phyloP scores from a whole-genome alignment of 202 grass and related monocot species.

The Bolboschoenoplectus hybrid region DNA sequence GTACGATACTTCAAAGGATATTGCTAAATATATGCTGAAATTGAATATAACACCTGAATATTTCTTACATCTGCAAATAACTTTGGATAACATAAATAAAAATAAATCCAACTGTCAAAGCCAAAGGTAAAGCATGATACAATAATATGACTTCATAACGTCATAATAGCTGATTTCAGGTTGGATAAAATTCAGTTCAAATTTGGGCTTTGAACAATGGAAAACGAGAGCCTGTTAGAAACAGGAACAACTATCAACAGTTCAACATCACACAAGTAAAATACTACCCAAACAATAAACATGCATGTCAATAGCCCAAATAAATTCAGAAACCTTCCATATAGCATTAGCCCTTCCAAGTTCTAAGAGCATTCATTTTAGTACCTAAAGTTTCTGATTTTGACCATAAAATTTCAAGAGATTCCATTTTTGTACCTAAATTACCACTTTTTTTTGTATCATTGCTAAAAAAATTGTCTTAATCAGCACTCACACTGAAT shows the following conservation, averaged over 20 bases:
- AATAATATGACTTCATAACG: not conserved
- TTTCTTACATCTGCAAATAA: not conserved
- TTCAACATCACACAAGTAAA: not conserved
- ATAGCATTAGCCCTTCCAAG: not conserved
- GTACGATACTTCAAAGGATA: not conserved
- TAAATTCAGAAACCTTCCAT: not conserved
- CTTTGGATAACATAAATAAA: not conserved
- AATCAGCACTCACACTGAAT: not conserved
- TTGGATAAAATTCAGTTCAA: not conserved
- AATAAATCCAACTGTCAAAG: not conserved
- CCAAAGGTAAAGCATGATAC: not conserved
- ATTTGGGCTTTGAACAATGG: not conserved
- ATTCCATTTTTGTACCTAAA: not conserved
- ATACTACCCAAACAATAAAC: not conserved
- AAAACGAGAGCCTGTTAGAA: not conserved
- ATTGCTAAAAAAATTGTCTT: not conserved
- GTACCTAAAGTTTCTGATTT: not conserved
- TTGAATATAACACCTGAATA: not conserved
- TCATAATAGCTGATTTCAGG: not conserved
- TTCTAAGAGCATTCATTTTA: not conserved
- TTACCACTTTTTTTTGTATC: not conserved
- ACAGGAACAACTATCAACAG: not conserved
- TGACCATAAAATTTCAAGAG: not conserved
- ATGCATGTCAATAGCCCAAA: not conserved
- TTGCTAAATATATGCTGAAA: not conserved